phyloP scores from a whole-genome alignment of 306 rosid species.

The Inga leiocalycina region DNA sequence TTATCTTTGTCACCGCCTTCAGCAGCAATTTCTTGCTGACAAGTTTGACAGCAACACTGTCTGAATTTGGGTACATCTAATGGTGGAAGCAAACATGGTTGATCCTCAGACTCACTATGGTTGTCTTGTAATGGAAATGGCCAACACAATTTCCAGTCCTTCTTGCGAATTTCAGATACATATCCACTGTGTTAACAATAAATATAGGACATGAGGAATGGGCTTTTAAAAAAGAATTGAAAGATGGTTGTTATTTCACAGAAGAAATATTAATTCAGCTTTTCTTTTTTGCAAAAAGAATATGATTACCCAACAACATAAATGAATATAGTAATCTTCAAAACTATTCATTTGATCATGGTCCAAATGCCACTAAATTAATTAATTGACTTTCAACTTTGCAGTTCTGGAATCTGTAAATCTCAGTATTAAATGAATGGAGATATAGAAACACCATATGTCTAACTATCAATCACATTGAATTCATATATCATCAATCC shows the following conservation, averaged over 20 bases:
- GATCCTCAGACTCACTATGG: conserved; percentile 35
- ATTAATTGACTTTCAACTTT: conserved; percentile 7
- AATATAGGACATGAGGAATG: not conserved
- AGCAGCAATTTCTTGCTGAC: conserved; percentile 42
- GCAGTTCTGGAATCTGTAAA: not conserved
- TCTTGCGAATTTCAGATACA: conserved; percentile 59
- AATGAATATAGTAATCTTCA: not conserved
- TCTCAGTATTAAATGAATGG: not conserved
- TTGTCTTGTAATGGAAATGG: conserved; percentile 53
- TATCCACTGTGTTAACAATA: conserved; percentile 60
- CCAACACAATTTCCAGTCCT: conserved; percentile 60
- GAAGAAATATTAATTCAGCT: not conserved
- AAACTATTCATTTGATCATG: not conserved
- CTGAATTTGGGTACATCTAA: conserved; percentile 52
- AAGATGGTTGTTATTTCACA: conserved; percentile 2
- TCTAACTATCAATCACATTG: not conserved
- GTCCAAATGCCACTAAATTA: not conserved
- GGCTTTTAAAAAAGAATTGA: conserved; percentile 7
- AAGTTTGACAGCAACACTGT: conserved; percentile 55
- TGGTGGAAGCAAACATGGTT: conserved; percentile 48
- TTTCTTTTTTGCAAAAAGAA: not conserved
- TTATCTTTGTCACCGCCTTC: conserved; percentile 31
- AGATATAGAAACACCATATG: not conserved
- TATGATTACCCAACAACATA: not conserved
- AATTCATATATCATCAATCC: not conserved